Base-by-base conservation (phyloP, 1,284 basidiomycete genomes). In the Moesziomyces sp. region DNA sequence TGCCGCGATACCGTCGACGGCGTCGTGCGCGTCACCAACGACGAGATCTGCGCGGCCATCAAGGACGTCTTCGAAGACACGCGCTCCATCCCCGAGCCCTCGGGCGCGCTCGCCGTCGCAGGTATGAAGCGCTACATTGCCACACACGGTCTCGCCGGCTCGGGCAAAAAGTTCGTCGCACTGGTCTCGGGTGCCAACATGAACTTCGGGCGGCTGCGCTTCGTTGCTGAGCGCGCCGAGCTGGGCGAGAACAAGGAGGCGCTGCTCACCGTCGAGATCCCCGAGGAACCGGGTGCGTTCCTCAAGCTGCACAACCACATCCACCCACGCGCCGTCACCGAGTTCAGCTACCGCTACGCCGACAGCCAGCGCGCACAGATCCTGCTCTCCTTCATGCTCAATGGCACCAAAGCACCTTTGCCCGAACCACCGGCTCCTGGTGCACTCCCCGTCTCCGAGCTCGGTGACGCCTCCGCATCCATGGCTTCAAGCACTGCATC, bases 11-110 rank as follows among this genome's bases (percentile, higher is more conserved):
- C 93, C 21, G 85, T 97, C n/a, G 94, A 98, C 79, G 91, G 89
- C 10, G 86, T 99, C 35, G 90, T 95, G 45, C 88, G 92, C 74
- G 93, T 92, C 21, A 90, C 91, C 83, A 99, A 97, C 74, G 97
- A 99, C 82, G 97, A 97, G 84, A 91, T 99, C 58, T 99, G 97
- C 83, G 97, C 97, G 5, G 94, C 95, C 18, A 98, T 99, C 86
- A 98, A 98, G 86, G 97, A 99, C 82, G 91, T 98, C 26, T 99
- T 98, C 81, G 95, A 99, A 87, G 82, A 84, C 46, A 83, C 81
- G 0, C 69, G 82, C 3, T 74, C 77, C 18, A 74, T 84, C 21
- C 96, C 96, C 2, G 97, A 99, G 85, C 97, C 97, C 0, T 92
- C 97, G 1, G 97, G 97, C n/a, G 96, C 97, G 0, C 88, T 98